Base-by-base conservation (phyloP, 768 basidiomycete species). In the Tremella yokohamensis region DNA sequence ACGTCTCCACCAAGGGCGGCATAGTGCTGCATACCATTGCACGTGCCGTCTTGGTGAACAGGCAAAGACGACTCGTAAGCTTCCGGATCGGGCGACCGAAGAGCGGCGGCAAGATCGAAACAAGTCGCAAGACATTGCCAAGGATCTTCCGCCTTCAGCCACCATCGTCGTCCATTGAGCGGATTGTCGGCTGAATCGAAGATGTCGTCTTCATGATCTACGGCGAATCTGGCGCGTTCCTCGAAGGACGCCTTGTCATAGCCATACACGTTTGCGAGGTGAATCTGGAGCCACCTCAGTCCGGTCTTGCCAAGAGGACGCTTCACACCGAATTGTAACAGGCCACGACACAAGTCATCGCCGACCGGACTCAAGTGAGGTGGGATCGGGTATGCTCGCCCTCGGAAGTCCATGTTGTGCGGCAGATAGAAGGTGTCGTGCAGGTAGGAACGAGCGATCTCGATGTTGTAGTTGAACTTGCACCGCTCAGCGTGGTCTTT, bases 1-100 rank as follows among this genome's bases (percentile, higher is more conserved):
- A 81, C 80, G 72, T 98, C 96, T 4, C 96, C 94, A 44, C 96
- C 96, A 3, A 99, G 84, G 0, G 96, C 96, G 6, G 96, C 96
- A 69, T 99, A 99, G 76, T 99, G 94, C 78, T 99, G 96, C 62
- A 99, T 81, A 24, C 94, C 96, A 66, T 99, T 99, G 68, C 96
- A 99, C 0, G 96, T 97, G 2, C 96, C 94, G 64, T 99, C 96
- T 77, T 98, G 94, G 73, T 99, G 96, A 6, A 97, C 83, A 0
- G 96, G 96, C n/a, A 96, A 81, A 16, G 79, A 76, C 2, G 86
- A 90, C 68, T 81, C 77, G 76, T 79, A 87, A 18, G 76, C 72
- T 60, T 80, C 82, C 0, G 83, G 82, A 40, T 84, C 81, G 15
- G 84, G 83, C 0, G 86, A 87, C 40, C 86, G 82, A 0, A 93